These are phyloP conservation scores for Ambrosiella xylebori DNA, from an alignment of 2,329 filamentous ascomycete species.

Conservation along the genomic window DNA sequence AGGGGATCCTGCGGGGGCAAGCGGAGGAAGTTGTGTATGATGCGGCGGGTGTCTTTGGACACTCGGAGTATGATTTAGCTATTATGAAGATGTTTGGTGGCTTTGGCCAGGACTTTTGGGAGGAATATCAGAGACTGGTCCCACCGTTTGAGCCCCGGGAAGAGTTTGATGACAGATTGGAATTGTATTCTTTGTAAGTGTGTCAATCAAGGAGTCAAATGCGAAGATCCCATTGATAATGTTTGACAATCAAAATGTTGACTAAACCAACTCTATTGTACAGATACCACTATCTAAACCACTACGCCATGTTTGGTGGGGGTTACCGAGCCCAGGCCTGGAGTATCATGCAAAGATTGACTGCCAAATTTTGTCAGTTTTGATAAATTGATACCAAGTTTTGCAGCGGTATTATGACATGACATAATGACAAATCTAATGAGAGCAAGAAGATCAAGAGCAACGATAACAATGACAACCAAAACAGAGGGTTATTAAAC, in stretches of 20 bases:
- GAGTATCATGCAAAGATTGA: constrained; percentile 58
- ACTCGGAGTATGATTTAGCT: constrained; percentile 78
- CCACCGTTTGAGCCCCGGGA: constrained; percentile 63
- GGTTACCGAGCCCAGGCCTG: constrained; percentile 62
- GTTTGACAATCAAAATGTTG: constrained; percentile 13
- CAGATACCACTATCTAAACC: constrained; percentile 81
- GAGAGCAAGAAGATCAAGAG: no score
- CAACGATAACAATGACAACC: no score
- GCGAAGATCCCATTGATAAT: neutral
- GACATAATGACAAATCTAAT: neutral
- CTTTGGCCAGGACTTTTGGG: constrained; percentile 53
- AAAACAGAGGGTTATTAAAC: no score
- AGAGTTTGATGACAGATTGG: constrained; percentile 73
- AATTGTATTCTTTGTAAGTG: constrained; percentile 65
- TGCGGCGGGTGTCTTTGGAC: constrained; percentile 63
- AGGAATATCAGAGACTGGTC: constrained; percentile 58
- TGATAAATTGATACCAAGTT: neutral
- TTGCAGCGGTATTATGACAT: neutral
- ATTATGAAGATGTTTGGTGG: constrained; percentile 97
- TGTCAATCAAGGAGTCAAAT: neutral
- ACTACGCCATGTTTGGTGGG: constrained; percentile 69
- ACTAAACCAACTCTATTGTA: constrained; percentile 4
- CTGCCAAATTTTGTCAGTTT: constrained; percentile 19
- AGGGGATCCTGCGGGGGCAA: constrained; percentile 39
- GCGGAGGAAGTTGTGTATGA: constrained; percentile 69